A percentile compares a stretch with the other conserved stretches of the same genome.
Evolutionary conservation across 495 filamentous ascomycete genomes (phyloP).

Genomic region (Aspergillus cavernicola): DNA sequence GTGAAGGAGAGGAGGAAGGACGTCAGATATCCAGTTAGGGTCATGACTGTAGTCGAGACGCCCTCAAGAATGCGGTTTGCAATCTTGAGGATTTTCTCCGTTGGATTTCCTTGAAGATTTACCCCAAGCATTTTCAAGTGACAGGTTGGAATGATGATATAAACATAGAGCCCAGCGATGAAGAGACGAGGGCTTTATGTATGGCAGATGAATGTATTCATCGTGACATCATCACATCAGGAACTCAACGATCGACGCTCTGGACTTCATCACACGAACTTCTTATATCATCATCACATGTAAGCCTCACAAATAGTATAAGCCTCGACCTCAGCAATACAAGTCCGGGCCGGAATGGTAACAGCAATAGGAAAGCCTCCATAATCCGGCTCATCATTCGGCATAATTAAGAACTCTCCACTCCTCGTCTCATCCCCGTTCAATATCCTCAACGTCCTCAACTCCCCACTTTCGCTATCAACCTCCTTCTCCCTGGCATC

Average conservation of each 20-base stretch:
- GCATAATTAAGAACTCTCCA: constrained; percentile 46
- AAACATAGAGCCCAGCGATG: too few species aligned
- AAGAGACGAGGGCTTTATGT: too few species aligned
- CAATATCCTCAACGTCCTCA: neutral
- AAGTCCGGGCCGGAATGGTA: constrained; percentile 45
- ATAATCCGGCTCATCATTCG: constrained; percentile 48
- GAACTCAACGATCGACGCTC: too few species aligned
- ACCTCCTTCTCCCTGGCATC: neutral
- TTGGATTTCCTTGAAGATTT: too few species aligned
- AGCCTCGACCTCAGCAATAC: constrained; percentile 44
- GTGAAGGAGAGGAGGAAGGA: neutral
- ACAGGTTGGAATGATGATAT: too few species aligned
- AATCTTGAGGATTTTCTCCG: neutral
- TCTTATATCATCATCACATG: too few species aligned
- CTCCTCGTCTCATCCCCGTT: constrained; percentile 35
- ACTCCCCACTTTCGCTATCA: neutral
- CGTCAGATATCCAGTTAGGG: neutral
- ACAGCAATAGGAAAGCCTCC: constrained; percentile 48
- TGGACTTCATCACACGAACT: too few species aligned
- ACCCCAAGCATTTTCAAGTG: too few species aligned
- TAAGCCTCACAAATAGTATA: constrained; percentile 33
- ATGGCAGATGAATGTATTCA: too few species aligned
- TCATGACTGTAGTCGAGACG: neutral
- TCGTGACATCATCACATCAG: too few species aligned
- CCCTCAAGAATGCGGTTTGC: neutral